A percentile compares a stretch with the other conserved stretches of the same genome.
These are phyloP conservation scores for Ustilago lituana DNA, from an alignment of 1,284 basidiomycete species.

Conservation along the genomic window DNA sequence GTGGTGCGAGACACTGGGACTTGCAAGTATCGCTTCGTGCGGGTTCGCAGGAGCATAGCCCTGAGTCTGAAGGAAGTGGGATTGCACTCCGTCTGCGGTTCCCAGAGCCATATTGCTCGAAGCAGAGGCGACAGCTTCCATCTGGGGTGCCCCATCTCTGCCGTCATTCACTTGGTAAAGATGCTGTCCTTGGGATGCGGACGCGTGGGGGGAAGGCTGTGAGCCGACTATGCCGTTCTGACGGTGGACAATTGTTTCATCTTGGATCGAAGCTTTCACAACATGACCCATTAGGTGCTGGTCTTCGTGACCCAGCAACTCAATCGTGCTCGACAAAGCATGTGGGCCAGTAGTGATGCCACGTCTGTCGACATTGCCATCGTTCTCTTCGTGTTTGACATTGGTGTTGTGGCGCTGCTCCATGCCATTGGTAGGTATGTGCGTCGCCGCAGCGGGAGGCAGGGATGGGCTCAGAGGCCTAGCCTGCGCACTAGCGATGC, in stretches of 20 bases:
- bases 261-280: no score
- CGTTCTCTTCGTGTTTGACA: slow-evolving; percentile 7
- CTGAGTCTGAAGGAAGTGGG: neutral
- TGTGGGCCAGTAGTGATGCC: no score
- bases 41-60: neutral
- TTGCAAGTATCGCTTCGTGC: slow-evolving; percentile 7
- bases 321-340: neutral
- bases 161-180: neutral
- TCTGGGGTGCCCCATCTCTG: neutral
- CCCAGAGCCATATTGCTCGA: neutral
- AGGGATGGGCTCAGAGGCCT: slow-evolving; percentile 15
- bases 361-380: neutral
- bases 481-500: slow-evolving; percentile 42
- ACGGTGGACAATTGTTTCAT: no score
- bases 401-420: neutral
- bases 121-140: neutral
- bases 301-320: neutral
- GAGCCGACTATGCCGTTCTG: no score
- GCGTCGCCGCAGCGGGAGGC: neutral
- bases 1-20: neutral
- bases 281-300: no score
- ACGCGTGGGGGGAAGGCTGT: no score
- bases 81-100: neutral
- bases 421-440: neutral
- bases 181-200: no score